Conservation (phyloP, 495 filamentous ascomycete genomes). For the Xylaria cubensis region DNA sequence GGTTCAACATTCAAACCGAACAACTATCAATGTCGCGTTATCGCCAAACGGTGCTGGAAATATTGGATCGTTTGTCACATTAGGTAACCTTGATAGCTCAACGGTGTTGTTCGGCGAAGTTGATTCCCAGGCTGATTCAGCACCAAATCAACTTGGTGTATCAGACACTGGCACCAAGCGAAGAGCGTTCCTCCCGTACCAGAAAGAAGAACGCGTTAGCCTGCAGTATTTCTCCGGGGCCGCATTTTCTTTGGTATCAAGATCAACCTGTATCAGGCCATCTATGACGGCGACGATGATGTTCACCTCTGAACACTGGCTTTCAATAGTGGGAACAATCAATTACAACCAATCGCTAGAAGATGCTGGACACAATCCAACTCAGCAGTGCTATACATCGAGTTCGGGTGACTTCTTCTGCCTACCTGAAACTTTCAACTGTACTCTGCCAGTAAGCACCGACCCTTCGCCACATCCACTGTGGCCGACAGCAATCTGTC, state of each 20-base stretch:
- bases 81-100: not conserved
- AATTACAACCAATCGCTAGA: not conserved
- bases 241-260: not conserved
- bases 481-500: not conserved
- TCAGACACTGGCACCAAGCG: not conserved
- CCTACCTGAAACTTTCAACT: not conserved
- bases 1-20: not conserved
- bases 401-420: not conserved
- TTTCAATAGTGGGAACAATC: not conserved
- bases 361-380: not conserved
- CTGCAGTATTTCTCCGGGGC: not conserved
- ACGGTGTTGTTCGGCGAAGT: not conserved
- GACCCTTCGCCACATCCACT: no score
- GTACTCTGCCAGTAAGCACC: not conserved
- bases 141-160: slow-evolving; percentile 8
- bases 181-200: not conserved
- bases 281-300: not conserved
- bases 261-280: slow-evolving; percentile 1
- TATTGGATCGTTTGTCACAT: not conserved
- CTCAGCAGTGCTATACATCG: not conserved
- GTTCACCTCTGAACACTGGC: not conserved
- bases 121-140: not conserved
- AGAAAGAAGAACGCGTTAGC: not conserved
- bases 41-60: not conserved
- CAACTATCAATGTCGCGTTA: not conserved